Evolutionary conservation across 495 filamentous ascomycete species (phyloP).

Genomic region (Cladorrhinum samala): DNA sequence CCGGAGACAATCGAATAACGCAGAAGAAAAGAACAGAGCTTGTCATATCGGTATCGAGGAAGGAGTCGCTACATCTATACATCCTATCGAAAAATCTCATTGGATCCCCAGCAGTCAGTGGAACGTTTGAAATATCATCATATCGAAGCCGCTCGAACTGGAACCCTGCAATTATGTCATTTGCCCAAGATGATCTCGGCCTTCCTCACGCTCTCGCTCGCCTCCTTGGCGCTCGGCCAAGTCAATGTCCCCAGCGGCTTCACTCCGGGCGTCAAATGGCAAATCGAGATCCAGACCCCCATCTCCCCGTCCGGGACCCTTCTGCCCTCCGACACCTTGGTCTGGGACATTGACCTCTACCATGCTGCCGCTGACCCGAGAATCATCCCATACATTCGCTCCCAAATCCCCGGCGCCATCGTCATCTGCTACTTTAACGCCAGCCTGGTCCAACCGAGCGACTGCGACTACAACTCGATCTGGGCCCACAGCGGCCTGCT

Average conservation of each 20-base stretch:
- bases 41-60: too few relatives aligned
- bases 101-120: too few relatives aligned
- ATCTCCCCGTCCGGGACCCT: conserved; percentile 13
- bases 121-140: too few relatives aligned
- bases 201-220: not conserved
- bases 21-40: too few relatives aligned
- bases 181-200: too few relatives aligned
- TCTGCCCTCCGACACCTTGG: conserved; percentile 18
- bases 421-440: conserved; percentile 71
- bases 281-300: conserved; percentile 26
- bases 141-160: too few relatives aligned
- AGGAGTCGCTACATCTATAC: too few relatives aligned
- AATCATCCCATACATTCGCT: conserved; percentile 14
- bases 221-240: not conserved
- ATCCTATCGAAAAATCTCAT: too few relatives aligned
- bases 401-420: not conserved
- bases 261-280: conserved; percentile 14
- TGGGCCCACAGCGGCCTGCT: conserved; percentile 34
- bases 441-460: conserved; percentile 50
- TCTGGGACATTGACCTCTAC: conserved; percentile 24
- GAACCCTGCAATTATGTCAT: too few relatives aligned
- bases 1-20: too few relatives aligned
- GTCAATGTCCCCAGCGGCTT: conserved; percentile 4
- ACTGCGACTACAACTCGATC: conserved; percentile 52
- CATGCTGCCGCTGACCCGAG: conserved; percentile 8